Evolutionary conservation across 1,284 basidiomycete species (phyloP), one percentile per base, ranked within the genome.

Genomic region (Fomitiporia mediterranea): DNA sequence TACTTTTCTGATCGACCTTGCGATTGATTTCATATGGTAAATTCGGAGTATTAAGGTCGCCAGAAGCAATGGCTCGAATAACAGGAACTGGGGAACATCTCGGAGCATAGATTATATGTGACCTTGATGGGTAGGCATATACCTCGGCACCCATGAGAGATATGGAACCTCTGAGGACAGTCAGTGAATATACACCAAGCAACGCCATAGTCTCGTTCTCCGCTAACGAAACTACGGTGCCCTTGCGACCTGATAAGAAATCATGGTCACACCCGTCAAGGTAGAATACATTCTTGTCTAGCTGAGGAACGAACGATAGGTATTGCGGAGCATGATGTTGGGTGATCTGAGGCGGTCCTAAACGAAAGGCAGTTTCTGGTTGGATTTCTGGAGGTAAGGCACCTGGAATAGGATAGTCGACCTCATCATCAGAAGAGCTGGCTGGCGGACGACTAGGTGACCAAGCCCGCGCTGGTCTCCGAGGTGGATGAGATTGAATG

Each of bases 51-150:
- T 54, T 39, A 17, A 53, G 35, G 30, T 47, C 47, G 15, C 34
- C 51, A 3, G 56, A 34, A 1, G 60, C n/a, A 44, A 66, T 57
- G 56, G 72, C 72, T 43, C 72, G 67, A 19, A 88, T 67, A 17
- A 78, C 63, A 2, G 88, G 86, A 5, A 91, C 66, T 0, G 88
- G 84, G 5, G 84, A 79, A 0, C 81, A 88, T 9, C 78, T 75
- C 0, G 86, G 84, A 1, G 86, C 83, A 63, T 81, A 90, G 21
- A 89, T 71, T 2, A 49, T 17, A 21, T 66, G 66, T 58, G 87
- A 73, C 3, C 63, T 58, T 1, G 56, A 64, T 3, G 62, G 46
- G 0, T 81, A 80, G 1, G 80, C 65, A 0, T 58, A 44, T 6
- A 89, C 65, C 0, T 67, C 69, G 6, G 75, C 70, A 1, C 84